A percentile compares a stretch with the other conserved stretches of the same genome.
Evolutionary conservation across 176 grass and related monocot genomes (phyloP).

Genomic region (Paspalum vaginatum): DNA sequence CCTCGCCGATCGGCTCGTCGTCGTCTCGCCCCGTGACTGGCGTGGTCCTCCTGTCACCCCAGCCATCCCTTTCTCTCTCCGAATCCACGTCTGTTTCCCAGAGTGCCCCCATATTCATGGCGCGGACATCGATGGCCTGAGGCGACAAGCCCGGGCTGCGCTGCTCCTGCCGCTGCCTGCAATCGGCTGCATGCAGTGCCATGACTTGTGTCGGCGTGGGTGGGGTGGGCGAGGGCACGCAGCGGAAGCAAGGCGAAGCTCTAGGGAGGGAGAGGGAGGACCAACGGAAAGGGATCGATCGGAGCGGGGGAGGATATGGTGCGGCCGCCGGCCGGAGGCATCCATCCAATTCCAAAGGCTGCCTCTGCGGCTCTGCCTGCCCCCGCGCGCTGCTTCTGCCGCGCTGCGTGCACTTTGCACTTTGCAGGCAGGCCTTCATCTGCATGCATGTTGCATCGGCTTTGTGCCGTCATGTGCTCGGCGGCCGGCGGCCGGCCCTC

Average conservation of each 20-base stretch:
- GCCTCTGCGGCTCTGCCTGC: neutral
- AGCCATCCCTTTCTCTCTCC: slow-evolving; percentile 33
- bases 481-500: slow-evolving; percentile 14
- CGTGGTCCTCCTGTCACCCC: slow-evolving; percentile 38
- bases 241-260: neutral
- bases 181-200: neutral
- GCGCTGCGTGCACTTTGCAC: neutral
- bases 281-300: neutral
- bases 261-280: too few species aligned
- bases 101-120: slow-evolving; percentile 20
- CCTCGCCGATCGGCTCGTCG: neutral
- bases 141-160: neutral
- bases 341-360: slow-evolving; percentile 31
- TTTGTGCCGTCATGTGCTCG: slow-evolving; percentile 11
- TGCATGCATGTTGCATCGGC: slow-evolving; percentile 35
- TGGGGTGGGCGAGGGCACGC: too few species aligned
- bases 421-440: slow-evolving; percentile 11
- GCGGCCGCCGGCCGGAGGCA: slow-evolving; percentile 2
- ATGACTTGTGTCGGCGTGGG: slow-evolving; percentile 42
- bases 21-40: slow-evolving; percentile 50
- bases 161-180: neutral
- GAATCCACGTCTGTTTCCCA: slow-evolving; percentile 38
- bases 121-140: slow-evolving; percentile 27
- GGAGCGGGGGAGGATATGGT: too few species aligned
- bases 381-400: neutral